Evolutionary conservation across 2,329 filamentous ascomycete species (phyloP).

Genomic region (Daldinia sp.): DNA sequence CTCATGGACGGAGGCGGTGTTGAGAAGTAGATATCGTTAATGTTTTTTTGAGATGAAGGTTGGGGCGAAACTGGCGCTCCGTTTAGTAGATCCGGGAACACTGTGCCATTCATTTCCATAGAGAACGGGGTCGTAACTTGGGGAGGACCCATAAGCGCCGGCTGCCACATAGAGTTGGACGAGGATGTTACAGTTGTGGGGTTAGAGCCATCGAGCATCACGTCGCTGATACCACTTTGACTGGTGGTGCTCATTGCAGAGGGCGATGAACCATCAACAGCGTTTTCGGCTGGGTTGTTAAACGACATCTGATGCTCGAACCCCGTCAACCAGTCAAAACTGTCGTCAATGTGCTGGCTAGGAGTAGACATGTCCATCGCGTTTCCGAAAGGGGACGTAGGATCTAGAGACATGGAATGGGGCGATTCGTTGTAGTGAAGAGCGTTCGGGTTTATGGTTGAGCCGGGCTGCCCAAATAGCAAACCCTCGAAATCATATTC

Average conservation of each 20-base stretch:
- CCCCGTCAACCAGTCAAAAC: conserved; percentile 84
- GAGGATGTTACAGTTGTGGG: conserved; percentile 67
- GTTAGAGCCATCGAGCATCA: conserved; percentile 86
- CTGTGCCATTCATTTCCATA: conserved; percentile 78
- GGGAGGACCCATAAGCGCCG: conserved; percentile 75
- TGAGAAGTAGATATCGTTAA: conserved; percentile 81
- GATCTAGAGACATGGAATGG: conserved; percentile 72
- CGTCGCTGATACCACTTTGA: conserved; percentile 90
- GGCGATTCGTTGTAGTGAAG: conserved; percentile 88
- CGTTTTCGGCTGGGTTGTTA: conserved; percentile 77
- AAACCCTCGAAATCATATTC: conserved; percentile 78
- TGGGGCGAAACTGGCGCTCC: conserved; percentile 82
- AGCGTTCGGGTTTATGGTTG: conserved; percentile 77
- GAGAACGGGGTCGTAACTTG: conserved; percentile 77
- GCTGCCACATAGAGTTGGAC: conserved; percentile 75
- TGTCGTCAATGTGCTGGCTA: conserved; percentile 76
- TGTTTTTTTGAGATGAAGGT: conserved; percentile 76
- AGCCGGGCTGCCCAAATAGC: conserved; percentile 74
- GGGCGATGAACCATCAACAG: conserved; percentile 92
- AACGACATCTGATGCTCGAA: conserved; percentile 84
- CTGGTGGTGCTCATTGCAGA: conserved; percentile 96
- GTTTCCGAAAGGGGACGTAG: conserved; percentile 70
- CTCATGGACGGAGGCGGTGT: conserved; percentile 80
- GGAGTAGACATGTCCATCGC: conserved; percentile 66
- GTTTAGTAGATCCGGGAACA: conserved; percentile 82